phyloP scores from a whole-genome alignment of 768 basidiomycete genomes.

The Udeniomyces megalosporus region DNA sequence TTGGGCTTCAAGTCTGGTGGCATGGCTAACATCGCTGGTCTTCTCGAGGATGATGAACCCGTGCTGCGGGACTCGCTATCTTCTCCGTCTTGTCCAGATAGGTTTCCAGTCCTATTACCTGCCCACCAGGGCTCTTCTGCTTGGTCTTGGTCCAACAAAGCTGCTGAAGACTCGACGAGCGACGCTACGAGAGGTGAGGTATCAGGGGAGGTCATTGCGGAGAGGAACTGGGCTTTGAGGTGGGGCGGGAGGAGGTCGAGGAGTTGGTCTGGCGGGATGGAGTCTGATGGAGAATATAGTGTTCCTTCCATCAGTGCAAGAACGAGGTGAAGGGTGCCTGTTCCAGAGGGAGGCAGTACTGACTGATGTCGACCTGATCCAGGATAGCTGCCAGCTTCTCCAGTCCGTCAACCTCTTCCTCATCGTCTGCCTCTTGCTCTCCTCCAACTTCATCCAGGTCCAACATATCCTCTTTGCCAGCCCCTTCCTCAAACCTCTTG shows the following conservation, averaged over 20 bases:
- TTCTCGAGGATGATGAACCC: slow-evolving; percentile 36
- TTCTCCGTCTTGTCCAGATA: slow-evolving; percentile 9
- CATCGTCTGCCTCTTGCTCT: slow-evolving; percentile 29
- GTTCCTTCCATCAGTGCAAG: too few species aligned
- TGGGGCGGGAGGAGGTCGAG: slow-evolving; percentile 7
- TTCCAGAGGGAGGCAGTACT: slow-evolving; percentile 22
- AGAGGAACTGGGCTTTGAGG: slow-evolving; percentile 9
- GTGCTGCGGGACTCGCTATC: slow-evolving; percentile 33
- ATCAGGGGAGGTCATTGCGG: not conserved
- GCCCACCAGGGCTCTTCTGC: slow-evolving; percentile 57
- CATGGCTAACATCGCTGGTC: slow-evolving; percentile 8
- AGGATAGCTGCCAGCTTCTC: slow-evolving; percentile 40
- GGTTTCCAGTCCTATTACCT: slow-evolving; percentile 4
- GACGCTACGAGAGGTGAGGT: slow-evolving; percentile 4
- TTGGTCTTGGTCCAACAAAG: slow-evolving; percentile 36
- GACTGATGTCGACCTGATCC: slow-evolving; percentile 47
- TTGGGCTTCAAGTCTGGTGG: slow-evolving; percentile 32
- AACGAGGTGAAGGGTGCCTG: slow-evolving; percentile 29
- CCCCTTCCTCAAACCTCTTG: slow-evolving; percentile 54
- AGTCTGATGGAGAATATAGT: too few species aligned
- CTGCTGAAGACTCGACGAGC: slow-evolving; percentile 20
- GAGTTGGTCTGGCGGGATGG: slow-evolving; percentile 41
- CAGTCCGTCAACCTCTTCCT: slow-evolving; percentile 17
- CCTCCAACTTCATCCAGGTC: slow-evolving; percentile 1
- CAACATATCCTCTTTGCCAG: slow-evolving; percentile 25